phyloP scores from a whole-genome alignment of 83 land plant genomes.

The Picea abies region DNA sequence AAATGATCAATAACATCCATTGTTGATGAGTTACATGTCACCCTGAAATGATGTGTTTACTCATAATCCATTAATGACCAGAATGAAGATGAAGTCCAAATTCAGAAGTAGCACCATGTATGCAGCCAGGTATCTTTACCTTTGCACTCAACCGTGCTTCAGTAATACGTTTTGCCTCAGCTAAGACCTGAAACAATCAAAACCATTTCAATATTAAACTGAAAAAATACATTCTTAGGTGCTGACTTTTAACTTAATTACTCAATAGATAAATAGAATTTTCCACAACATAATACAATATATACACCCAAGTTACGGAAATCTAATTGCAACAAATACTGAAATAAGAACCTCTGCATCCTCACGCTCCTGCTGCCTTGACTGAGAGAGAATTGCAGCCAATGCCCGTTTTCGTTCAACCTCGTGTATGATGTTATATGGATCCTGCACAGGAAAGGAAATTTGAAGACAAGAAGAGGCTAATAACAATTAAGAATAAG shows the following conservation, averaged over 20 bases:
- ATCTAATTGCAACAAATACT: constrained; percentile 6
- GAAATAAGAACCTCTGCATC: constrained; percentile 73
- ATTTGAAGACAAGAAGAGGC: neutral
- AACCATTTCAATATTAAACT: neutral
- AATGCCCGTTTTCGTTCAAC: constrained; percentile 87
- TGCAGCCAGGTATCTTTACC: constrained; percentile 37
- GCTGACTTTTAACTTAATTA: neutral
- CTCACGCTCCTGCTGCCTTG: constrained; percentile 88
- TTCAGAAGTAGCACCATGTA: neutral
- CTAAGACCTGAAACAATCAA: constrained; percentile 56
- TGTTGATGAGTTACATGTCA: neutral
- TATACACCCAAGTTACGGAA: neutral
- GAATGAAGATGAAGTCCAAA: neutral
- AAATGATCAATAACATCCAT: neutral
- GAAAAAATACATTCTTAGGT: neutral
- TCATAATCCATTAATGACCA: neutral
- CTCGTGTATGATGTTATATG: constrained; percentile 72
- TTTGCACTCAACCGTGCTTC: constrained; percentile 63
- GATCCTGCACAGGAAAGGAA: constrained; percentile 55
- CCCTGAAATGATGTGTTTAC: neutral
- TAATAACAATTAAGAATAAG: neutral
- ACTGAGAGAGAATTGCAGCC: constrained; percentile 73
- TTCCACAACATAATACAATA: neutral
- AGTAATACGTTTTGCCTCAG: constrained; percentile 83
- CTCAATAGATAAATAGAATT: neutral